Evolutionary conservation across 2,329 filamentous ascomycete genomes (phyloP).

Genomic region (Talaromyces sp.): DNA sequence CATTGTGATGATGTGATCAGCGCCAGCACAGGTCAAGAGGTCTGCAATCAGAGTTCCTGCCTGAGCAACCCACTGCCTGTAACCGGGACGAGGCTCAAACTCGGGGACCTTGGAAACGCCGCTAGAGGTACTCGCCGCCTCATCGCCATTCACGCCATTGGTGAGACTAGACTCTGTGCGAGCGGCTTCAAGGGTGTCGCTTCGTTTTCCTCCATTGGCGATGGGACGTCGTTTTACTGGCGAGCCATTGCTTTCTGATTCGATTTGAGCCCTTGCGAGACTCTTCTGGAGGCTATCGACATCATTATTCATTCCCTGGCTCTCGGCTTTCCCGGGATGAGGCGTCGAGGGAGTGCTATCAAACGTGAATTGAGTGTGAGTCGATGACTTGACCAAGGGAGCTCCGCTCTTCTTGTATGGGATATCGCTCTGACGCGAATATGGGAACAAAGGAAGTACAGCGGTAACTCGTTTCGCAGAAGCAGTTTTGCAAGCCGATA

Average conservation of each 20-base stretch:
- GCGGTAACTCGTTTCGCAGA: constrained; percentile 91
- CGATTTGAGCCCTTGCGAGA: constrained; percentile 64
- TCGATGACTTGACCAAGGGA: constrained; percentile 70
- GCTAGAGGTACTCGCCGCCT: constrained; percentile 57
- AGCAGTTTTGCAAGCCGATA: constrained; percentile 94
- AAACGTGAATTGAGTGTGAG: constrained; percentile 63
- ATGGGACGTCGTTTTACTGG: constrained; percentile 40
- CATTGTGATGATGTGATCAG: constrained; percentile 97
- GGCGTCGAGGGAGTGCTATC: constrained; percentile 90
- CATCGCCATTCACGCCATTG: constrained; percentile 42
- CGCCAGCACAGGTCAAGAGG: constrained; percentile 88
- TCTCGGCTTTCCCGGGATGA: constrained; percentile 66
- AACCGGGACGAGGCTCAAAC: constrained; percentile 82
- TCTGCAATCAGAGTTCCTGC: constrained; percentile 93
- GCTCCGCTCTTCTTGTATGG: constrained; percentile 96
- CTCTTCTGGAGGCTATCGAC: constrained; percentile 68
- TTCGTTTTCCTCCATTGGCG: constrained; percentile 39
- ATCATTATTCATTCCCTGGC: constrained; percentile 62
- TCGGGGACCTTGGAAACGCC: constrained; percentile 53
- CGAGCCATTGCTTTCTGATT: constrained; percentile 48
- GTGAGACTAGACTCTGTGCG: constrained; percentile 30
- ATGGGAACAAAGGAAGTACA: constrained; percentile 91
- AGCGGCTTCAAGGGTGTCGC: constrained; percentile 37
- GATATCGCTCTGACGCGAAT: constrained; percentile 91
- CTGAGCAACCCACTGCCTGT: constrained; percentile 98